These are phyloP conservation scores for Trichodelitschia bisporula DNA, from an alignment of 495 filamentous ascomycete species.

Conservation along the genomic window DNA sequence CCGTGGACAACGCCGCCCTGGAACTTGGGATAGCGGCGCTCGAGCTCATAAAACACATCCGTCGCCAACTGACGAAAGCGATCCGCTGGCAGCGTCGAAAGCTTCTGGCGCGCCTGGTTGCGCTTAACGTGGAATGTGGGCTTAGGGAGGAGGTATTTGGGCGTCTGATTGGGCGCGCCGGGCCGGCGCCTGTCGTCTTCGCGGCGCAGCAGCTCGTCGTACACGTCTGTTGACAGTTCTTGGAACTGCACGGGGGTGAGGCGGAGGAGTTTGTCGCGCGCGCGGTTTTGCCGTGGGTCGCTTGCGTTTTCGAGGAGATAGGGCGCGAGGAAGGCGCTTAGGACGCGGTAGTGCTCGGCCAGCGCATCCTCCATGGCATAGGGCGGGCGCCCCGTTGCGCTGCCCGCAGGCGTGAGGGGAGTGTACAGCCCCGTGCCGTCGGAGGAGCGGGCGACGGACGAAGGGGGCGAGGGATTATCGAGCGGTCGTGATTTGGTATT, in stretches of 20 bases:
- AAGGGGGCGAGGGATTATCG: constrained; percentile 63
- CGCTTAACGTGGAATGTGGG: constrained; percentile 84
- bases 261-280: constrained; percentile 75
- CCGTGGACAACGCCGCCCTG: constrained; percentile 25
- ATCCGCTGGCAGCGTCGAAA: constrained; percentile 60
- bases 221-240: constrained; percentile 91
- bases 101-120: constrained; percentile 84
- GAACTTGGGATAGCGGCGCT: constrained; percentile 72
- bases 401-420: constrained; percentile 28
- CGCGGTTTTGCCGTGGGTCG: constrained; percentile 55
- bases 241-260: constrained; percentile 82
- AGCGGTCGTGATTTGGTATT: background rate
- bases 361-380: constrained; percentile 41
- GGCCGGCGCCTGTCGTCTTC: constrained; percentile 31
- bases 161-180: constrained; percentile 23
- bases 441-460: constrained; percentile 61
- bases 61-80: constrained; percentile 80
- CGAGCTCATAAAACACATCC: constrained; percentile 86
- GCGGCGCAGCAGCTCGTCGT: constrained; percentile 76
- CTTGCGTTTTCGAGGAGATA: constrained; percentile 49
- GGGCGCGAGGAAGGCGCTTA: constrained; percentile 51
- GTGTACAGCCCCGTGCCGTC: constrained; percentile 43
- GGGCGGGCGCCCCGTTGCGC: constrained; percentile 16
- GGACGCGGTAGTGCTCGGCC: constrained; percentile 54
- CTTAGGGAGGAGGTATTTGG: constrained; percentile 49